These are phyloP conservation scores for Sonneratia alba DNA, from an alignment of 345 rosid genomes.

Conservation along the genomic window DNA sequence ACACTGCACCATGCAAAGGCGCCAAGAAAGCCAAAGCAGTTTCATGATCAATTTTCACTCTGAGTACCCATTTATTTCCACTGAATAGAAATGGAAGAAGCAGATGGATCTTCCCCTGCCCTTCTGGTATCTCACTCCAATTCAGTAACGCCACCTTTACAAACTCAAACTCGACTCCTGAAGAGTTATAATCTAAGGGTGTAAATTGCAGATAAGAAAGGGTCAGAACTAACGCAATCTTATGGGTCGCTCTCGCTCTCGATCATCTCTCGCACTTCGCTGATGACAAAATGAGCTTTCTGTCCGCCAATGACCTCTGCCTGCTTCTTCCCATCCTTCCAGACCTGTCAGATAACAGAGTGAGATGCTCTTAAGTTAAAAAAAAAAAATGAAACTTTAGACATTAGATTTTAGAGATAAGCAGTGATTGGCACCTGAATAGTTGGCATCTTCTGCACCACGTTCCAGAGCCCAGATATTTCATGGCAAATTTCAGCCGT, in stretches of 20 bases:
- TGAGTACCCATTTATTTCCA: too few species aligned
- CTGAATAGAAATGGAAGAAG: too few species aligned
- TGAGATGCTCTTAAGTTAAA: not conserved
- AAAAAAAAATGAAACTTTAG: not conserved
- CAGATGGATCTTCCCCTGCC: not conserved
- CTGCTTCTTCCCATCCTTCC: slow-evolving; percentile 75
- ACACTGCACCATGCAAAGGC: too few species aligned
- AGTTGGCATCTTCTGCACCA: slow-evolving; percentile 85
- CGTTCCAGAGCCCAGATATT: slow-evolving; percentile 7
- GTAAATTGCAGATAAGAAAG: not conserved
- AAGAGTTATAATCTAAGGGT: not conserved
- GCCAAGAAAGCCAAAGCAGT: too few species aligned
- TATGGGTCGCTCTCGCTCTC: slow-evolving; percentile 30
- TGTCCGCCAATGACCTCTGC: slow-evolving; percentile 81
- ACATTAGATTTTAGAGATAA: not conserved
- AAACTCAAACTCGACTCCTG: not conserved
- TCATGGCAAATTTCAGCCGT: slow-evolving; percentile 9
- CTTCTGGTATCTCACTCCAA: not conserved
- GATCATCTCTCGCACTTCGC: slow-evolving; percentile 69
- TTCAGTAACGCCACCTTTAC: not conserved
- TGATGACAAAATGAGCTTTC: slow-evolving; percentile 61
- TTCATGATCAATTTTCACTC: too few species aligned
- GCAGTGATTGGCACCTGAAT: slow-evolving; percentile 46
- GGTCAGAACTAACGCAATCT: not conserved
- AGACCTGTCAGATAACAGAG: slow-evolving; percentile 33